A percentile compares a stretch with the other conserved stretches of the same genome.
phyloP scores from a whole-genome alignment of 2,329 filamentous ascomycete genomes.

The Exophiala sp. region DNA sequence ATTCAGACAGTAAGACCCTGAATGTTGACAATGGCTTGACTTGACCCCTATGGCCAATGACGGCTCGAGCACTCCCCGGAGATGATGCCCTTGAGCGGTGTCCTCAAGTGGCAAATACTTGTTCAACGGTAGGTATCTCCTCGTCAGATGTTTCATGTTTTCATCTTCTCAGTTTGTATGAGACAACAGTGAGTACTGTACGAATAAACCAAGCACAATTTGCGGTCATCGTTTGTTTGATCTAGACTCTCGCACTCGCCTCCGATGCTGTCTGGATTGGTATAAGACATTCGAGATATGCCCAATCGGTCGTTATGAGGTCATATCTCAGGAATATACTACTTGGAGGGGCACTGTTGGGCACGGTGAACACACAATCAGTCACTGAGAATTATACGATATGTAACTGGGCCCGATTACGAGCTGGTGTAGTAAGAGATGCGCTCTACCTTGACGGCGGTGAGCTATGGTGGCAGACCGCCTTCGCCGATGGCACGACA shows the following conservation, averaged over 20 bases:
- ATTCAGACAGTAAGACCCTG: constrained; percentile 12
- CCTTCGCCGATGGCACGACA: constrained; percentile 25
- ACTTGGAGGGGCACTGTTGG: constrained; percentile 4
- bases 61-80: neutral
- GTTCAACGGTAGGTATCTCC: constrained; percentile 12
- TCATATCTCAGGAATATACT: neutral
- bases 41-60: neutral
- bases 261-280: neutral
- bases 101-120: constrained; percentile 13
- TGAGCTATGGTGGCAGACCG: constrained; percentile 26
- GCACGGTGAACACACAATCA: constrained; percentile 5
- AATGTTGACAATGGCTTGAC: neutral
- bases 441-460: constrained; percentile 26
- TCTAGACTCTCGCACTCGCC: neutral
- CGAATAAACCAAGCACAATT: neutral
- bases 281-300: constrained; percentile 1
- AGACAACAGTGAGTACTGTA: neutral
- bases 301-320: constrained; percentile 9
- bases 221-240: neutral
- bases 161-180: neutral
- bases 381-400: constrained; percentile 24
- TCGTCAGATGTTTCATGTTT: constrained; percentile 14
- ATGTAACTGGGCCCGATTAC: constrained; percentile 25
- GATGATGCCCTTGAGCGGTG: neutral
- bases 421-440: constrained; percentile 24